These are phyloP conservation scores for Flaveria floridana DNA, from an alignment of 140 eudicot genomes.

Conservation along the genomic window DNA sequence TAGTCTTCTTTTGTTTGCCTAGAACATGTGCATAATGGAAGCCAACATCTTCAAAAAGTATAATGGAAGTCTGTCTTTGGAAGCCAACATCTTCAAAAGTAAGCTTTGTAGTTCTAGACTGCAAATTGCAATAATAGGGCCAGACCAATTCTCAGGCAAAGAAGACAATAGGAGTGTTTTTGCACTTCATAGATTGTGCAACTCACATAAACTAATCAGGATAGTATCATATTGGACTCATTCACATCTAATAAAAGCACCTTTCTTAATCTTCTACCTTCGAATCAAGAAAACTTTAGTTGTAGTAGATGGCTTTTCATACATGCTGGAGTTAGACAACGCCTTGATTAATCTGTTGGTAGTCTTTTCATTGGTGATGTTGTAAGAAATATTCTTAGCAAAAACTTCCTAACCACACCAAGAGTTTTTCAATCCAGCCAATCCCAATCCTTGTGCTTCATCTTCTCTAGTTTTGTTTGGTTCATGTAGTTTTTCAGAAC, in stretches of 20 bases:
- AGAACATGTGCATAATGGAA: background rate
- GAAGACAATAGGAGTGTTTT: background rate
- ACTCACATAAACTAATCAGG: background rate
- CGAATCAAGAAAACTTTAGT: too few species aligned
- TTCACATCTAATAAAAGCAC: background rate
- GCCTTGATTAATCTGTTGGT: background rate
- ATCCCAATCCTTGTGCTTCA: background rate
- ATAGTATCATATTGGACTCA: background rate
- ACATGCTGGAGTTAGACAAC: background rate
- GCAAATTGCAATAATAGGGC: background rate
- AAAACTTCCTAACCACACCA: background rate
- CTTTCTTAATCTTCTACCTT: background rate
- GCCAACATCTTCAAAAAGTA: background rate
- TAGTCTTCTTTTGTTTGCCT: background rate
- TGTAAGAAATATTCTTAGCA: background rate
- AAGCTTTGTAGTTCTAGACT: background rate
- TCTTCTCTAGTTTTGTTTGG: background rate
- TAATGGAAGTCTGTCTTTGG: too few species aligned
- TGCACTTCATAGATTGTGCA: background rate
- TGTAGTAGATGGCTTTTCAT: background rate
- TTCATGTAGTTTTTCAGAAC: background rate
- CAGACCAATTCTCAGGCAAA: background rate
- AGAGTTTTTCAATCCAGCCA: background rate
- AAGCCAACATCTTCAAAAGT: background rate
- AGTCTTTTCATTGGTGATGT: background rate